Evolutionary conservation across 176 grass and related monocot genomes (phyloP).

Genomic region (Cenchrus americanus): DNA sequence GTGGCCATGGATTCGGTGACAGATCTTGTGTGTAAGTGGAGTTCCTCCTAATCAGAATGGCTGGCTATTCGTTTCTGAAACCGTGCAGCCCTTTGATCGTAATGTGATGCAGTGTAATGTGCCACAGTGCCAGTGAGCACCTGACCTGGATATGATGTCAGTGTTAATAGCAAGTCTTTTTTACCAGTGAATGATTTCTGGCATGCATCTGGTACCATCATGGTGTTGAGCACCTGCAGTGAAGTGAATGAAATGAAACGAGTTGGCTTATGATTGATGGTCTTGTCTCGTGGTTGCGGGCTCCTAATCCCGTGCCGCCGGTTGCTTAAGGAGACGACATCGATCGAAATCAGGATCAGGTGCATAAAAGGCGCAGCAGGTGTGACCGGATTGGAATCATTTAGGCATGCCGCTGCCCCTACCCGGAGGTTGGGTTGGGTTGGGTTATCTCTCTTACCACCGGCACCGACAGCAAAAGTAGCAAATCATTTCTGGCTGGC

Average conservation of each 20-base stretch:
- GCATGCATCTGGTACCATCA: conserved; percentile 1
- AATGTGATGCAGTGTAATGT: neutral
- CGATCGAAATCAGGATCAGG: conserved; percentile 29
- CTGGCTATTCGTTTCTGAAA: conserved; percentile 36
- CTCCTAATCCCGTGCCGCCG: conserved; percentile 20
- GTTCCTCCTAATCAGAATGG: conserved; percentile 48
- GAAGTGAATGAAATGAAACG: conserved; percentile 9
- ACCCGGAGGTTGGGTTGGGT: neutral
- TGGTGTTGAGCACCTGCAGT: neutral
- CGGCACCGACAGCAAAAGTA: conserved; percentile 28
- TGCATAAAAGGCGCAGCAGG: conserved; percentile 25
- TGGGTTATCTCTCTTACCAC: neutral
- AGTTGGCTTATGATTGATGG: conserved; percentile 16
- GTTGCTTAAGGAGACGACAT: conserved; percentile 52
- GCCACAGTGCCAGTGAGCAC: neutral
- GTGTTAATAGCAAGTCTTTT: neutral
- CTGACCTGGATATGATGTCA: neutral
- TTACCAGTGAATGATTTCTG: neutral
- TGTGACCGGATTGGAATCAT: conserved; percentile 43
- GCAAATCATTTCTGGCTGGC: conserved; percentile 5
- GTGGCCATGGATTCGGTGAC: too few relatives aligned
- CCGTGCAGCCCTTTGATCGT: conserved; percentile 34
- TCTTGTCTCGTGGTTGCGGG: conserved; percentile 30
- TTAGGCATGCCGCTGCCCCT: neutral
- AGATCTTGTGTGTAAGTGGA: conserved; percentile 47